A percentile compares a stretch with the other conserved stretches of the same genome.
Evolutionary conservation across 352 stramenopile species (phyloP).

Genomic region (Globisporangium parvum): DNA sequence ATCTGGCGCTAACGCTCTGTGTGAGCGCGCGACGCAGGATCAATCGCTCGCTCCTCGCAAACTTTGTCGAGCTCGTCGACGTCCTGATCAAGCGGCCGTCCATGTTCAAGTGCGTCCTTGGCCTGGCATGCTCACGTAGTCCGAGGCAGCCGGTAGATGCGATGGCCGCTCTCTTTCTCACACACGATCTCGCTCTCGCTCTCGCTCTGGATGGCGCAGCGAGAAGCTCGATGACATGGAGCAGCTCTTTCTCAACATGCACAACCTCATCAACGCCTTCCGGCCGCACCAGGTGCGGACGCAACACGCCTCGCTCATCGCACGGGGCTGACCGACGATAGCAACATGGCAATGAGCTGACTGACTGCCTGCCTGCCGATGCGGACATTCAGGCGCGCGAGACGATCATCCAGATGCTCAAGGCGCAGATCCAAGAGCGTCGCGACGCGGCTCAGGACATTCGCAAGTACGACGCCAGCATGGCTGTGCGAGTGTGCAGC

Average conservation of each 20-base stretch:
- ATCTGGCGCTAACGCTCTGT: background rate
- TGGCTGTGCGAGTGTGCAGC: background rate
- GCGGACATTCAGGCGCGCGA: constrained; percentile 36
- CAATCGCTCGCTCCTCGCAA: constrained; percentile 78
- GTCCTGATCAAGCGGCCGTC: constrained; percentile 71
- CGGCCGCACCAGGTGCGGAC: constrained; percentile 59
- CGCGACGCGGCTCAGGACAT: constrained; percentile 69
- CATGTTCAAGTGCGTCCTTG: constrained; percentile 68
- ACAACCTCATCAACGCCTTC: constrained; percentile 88
- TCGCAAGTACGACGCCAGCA: constrained; percentile 24
- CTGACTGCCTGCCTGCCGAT: background rate
- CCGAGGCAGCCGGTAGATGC: too few species aligned
- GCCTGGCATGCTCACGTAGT: background rate
- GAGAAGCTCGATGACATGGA: constrained; percentile 83
- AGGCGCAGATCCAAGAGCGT: constrained; percentile 69
- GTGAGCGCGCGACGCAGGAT: constrained; percentile 28
- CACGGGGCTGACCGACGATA: too few species aligned
- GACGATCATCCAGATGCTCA: constrained; percentile 80
- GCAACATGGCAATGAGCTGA: too few species aligned
- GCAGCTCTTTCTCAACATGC: constrained; percentile 86
- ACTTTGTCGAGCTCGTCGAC: constrained; percentile 81
- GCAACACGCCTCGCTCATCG: too few species aligned
- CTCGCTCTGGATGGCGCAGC: constrained; percentile 30
- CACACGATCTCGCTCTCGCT: too few species aligned
- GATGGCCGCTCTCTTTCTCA: too few species aligned